Evolutionary conservation across 208 protist genomes (phyloP), one percentile per base, ranked within the genome.

Genomic region (Tritrichomonas musculus): DNA sequence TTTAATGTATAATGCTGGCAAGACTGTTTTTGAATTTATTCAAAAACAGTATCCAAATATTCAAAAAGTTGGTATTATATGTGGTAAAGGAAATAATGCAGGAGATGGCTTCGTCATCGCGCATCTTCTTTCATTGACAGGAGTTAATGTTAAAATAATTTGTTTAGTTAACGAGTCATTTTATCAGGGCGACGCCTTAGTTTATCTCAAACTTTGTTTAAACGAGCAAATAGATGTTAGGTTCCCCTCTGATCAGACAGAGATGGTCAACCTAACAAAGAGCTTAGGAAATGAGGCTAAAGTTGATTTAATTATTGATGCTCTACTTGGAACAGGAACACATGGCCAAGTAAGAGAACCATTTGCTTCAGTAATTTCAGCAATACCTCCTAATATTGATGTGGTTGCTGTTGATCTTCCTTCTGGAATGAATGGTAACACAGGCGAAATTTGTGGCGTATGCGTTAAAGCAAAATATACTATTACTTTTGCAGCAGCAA

Each of bases 361-460:
- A 33, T 88, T 88, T 49, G 47, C 44, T n/a, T 60, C 77, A 14
- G 77, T 88, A 9, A 88, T 88, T 39, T 4, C 33, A 11, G 47
- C 44, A n/a, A 88, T 88, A 13, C 25, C 77, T 39, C 33, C 25
- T 4, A 57, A 39, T 1, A 1, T 49, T 1, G n/a, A 53, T 39
- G 22, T 88, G 11, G 47, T 88, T 57, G 77, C 77, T 39, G 47
- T 88, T 50, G 77, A 88, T 88, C 77, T 88, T 36, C 77, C 77
- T 44, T 88, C 77, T 53, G 77, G 77, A 53, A 88, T 88, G 77
- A 88, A 88, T 39, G 77, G 77, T 39, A 33, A 88, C 44, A 88
- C 77, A 41, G 77, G 77, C 27, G 77, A 88, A 88, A 88, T 88
- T 57, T 88, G 77, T 27, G 77, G 77, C 39, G 77, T 60, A 2